Evolutionary conservation across 768 basidiomycete species (phyloP), one percentile per base, ranked within the genome.

Genomic region (Calocybe indica): DNA sequence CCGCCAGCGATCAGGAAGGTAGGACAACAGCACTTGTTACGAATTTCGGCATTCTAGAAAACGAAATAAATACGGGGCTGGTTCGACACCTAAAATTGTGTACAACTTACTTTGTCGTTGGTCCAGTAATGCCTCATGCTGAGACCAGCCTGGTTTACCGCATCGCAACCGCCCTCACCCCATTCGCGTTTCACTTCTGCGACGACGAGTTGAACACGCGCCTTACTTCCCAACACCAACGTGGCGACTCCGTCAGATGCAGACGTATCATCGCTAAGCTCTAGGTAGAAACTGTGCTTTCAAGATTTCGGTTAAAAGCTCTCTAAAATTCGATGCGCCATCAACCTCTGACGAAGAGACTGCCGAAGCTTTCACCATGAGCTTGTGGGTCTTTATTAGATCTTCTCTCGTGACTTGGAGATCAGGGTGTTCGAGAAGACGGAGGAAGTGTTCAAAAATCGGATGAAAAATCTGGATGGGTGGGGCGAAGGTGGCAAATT

Each of bases 161-260:
- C 61, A 47, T 71, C 66, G 15, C 48, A 67, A 9, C 50, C 51
- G 14, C 55, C 60, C 37, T 63, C 57, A 10, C 64, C 67, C 5
- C 65, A 42, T 43, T 61, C 57, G 37, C 49, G 49, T 52, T 52
- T 57, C 42, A 62, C 47, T 49, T 67, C 57, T 1, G 35, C 14
- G 22, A 70, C 9, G 2, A 61, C 3, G 11, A 56, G 6, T 22
- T 22, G 22, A 22, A 22, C 22, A 22, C 22, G 22, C 22, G 22
- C 22, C 22, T 22, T 22, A 22, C 22, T 22, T 22, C 22, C 22
- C 22, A 22, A 22, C 22, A 22, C 22, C 22, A 22, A 22, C 22
- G 22, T 22, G 22, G 4, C 22, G 22, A 22, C 22, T 22, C 22
- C 22, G 22, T 22, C 22, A 22, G 22, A 22, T 22, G 22, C 22